Conservation (phyloP, 192 early-diverging fungal species). For the Podila epigama region DNA sequence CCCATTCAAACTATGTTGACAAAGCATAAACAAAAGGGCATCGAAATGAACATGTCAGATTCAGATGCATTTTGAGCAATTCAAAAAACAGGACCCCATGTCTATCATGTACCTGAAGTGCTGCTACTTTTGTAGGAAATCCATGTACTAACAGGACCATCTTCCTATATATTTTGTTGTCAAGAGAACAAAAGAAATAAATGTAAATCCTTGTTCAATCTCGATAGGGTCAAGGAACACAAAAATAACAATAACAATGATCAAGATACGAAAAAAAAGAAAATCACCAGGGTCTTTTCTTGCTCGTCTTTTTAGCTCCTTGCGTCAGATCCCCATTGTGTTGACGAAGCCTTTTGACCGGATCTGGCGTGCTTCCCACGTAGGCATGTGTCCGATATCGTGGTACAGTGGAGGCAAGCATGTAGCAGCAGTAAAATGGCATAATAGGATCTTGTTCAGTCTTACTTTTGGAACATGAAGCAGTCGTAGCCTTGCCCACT, state of each 20-base stretch:
- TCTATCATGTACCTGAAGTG: slow-evolving; percentile 17
- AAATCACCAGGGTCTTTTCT: slow-evolving; percentile 35
- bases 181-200: background rate
- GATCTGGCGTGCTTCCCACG: slow-evolving; percentile 39
- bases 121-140: slow-evolving; percentile 38
- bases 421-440: slow-evolving; percentile 44
- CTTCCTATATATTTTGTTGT: slow-evolving; percentile 9
- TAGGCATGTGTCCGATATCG: slow-evolving; percentile 37
- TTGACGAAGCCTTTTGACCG: slow-evolving; percentile 30
- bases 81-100: too few species aligned
- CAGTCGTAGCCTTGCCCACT: too few species aligned
- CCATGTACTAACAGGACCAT: slow-evolving; percentile 36
- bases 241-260: background rate
- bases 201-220: background rate
- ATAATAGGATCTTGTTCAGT: slow-evolving; percentile 13
- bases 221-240: background rate
- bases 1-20: slow-evolving; percentile 32
- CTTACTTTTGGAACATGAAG: background rate
- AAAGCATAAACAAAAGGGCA: background rate
- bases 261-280: background rate
- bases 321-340: slow-evolving; percentile 43
- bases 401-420: slow-evolving; percentile 26
- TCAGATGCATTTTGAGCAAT: background rate
- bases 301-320: slow-evolving; percentile 40
- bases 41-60: background rate